phyloP scores from a whole-genome alignment of 768 basidiomycete genomes.

The Tulasnella sp. region DNA sequence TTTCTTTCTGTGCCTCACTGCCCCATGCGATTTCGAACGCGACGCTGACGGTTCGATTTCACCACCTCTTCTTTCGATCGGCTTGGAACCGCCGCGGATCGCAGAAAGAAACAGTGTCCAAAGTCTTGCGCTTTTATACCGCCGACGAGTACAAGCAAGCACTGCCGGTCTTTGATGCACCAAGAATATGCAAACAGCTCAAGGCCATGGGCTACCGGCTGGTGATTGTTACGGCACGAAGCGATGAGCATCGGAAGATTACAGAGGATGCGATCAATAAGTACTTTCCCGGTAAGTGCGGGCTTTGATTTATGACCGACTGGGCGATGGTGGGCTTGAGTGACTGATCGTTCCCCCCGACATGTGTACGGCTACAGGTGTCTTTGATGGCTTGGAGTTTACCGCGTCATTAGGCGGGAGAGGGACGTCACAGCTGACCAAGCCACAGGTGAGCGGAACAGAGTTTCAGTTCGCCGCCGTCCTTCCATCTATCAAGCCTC shows the following conservation, averaged over 20 bases:
- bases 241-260: slow-evolving; percentile 44
- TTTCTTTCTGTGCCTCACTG: slow-evolving; percentile 3
- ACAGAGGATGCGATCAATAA: slow-evolving; percentile 61
- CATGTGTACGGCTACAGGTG: slow-evolving; percentile 29
- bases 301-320: not conserved
- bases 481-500: not conserved
- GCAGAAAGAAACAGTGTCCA: slow-evolving; percentile 44
- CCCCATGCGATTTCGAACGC: not conserved
- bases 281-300: slow-evolving; percentile 51
- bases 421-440: slow-evolving; percentile 5
- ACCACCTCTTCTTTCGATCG: not conserved
- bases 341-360: not conserved
- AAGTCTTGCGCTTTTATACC: slow-evolving; percentile 53
- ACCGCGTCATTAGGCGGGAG: slow-evolving; percentile 4
- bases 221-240: slow-evolving; percentile 70
- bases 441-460: slow-evolving; percentile 4
- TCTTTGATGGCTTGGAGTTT: slow-evolving; percentile 43
- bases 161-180: slow-evolving; percentile 52
- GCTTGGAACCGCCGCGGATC: not conserved
- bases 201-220: slow-evolving; percentile 58
- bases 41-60: not conserved
- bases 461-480: not conserved
- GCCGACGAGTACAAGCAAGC: slow-evolving; percentile 43
- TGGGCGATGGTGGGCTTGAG: not conserved
- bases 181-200: slow-evolving; percentile 48